phyloP scores from a whole-genome alignment of 2,329 filamentous ascomycete species.

The Colletotrichum shisoi region DNA sequence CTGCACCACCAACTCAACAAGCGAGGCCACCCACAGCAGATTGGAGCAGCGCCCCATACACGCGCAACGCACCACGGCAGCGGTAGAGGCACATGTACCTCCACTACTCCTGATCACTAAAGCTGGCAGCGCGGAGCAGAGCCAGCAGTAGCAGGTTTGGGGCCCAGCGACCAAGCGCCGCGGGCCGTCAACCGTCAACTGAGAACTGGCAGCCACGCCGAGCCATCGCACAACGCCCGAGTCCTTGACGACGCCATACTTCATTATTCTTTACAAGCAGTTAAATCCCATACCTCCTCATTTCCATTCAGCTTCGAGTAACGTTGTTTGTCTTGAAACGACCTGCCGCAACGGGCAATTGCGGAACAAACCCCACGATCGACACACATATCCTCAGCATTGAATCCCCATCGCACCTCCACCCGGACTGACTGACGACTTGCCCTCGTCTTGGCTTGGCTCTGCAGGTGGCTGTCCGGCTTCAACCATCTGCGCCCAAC shows the following conservation, averaged over 20 bases:
- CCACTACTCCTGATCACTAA: conserved; percentile 7
- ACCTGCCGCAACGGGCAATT: not conserved
- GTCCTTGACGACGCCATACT: conserved; percentile 5
- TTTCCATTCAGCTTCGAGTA: not conserved
- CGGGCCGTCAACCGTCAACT: conserved; percentile 8
- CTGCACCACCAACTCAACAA: conserved; percentile 7
- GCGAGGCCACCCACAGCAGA: not conserved
- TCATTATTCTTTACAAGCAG: not conserved
- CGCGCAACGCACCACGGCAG: conserved; percentile 7
- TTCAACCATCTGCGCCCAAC: conserved; percentile 20
- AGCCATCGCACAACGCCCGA: conserved; percentile 15
- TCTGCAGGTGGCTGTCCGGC: conserved; percentile 27
- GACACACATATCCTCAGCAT: conserved; percentile 23
- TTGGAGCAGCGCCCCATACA: not conserved
- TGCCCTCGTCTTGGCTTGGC: conserved; percentile 35
- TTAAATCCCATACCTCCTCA: not conserved
- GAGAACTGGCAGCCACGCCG: conserved; percentile 1
- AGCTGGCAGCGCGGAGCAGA: conserved; percentile 23
- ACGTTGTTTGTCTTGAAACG: not conserved
- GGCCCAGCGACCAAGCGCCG: conserved; percentile 14
- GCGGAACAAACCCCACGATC: not conserved
- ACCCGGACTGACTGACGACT: conserved; percentile 25
- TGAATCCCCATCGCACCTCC: conserved; percentile 32
- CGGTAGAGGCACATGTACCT: conserved; percentile 20
- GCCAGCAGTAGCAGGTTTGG: conserved; percentile 4